Evolutionary conservation across 805 yeast genomes (phyloP).

Genomic region (Candida taoyuanica): DNA sequence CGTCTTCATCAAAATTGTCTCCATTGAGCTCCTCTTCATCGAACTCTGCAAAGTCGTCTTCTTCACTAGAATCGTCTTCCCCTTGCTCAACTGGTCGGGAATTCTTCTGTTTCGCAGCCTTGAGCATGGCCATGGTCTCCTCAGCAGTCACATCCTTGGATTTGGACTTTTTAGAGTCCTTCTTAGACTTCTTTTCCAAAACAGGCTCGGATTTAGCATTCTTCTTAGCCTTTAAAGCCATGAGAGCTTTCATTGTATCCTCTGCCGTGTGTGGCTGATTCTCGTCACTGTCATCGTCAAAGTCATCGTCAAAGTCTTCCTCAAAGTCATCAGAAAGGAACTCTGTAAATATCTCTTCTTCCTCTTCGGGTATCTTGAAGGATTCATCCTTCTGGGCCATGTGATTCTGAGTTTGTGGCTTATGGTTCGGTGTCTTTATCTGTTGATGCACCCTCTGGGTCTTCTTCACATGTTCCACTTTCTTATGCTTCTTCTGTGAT

Average conservation of each 20-base stretch:
- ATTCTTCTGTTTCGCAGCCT: no score
- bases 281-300: constrained; percentile 27
- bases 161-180: constrained; percentile 17
- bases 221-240: constrained; percentile 23
- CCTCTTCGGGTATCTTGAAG: constrained; percentile 3
- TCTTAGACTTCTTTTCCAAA: constrained; percentile 8
- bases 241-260: constrained; percentile 40
- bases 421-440: no score
- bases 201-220: neutral
- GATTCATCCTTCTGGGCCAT: no score
- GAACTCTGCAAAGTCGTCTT: constrained; percentile 24
- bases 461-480: constrained; percentile 9
- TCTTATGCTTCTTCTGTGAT: constrained; percentile 30
- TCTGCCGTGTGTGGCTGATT: constrained; percentile 30
- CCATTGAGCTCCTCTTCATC: constrained; percentile 4
- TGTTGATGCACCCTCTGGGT: no score
- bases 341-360: constrained; percentile 22
- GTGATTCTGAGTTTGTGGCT: no score
- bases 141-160: constrained; percentile 28
- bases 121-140: constrained; percentile 14
- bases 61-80: constrained; percentile 15
- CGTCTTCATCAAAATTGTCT: constrained; percentile 11
- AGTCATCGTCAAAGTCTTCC: constrained; percentile 19
- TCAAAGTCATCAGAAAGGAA: constrained; percentile 15
- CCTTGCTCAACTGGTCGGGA: no score